Conservation (phyloP, 2,329 filamentous ascomycete genomes). For the Microdochium paspali region DNA sequence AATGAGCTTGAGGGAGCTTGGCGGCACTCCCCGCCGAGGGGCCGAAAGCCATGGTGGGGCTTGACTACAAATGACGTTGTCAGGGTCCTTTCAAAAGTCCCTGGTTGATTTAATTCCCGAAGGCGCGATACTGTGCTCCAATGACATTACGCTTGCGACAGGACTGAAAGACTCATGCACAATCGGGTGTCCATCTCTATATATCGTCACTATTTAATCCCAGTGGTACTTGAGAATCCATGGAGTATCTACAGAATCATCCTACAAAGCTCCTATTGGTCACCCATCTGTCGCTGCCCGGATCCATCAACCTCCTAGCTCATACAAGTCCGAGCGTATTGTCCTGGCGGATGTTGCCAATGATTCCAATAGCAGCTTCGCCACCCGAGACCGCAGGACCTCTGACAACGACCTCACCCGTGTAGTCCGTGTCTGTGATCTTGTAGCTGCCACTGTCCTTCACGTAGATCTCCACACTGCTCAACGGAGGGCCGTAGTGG, state of each 20-base stretch:
- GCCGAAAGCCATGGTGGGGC: neutral
- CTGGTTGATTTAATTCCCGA: no score
- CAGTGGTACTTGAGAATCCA: no score
- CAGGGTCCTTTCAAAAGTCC: neutral
- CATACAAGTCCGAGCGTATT: slow-evolving; percentile 47
- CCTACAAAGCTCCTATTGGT: neutral
- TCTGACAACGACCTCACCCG: slow-evolving; percentile 61
- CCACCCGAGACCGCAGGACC: slow-evolving; percentile 66
- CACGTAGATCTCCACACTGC: slow-evolving; percentile 69
- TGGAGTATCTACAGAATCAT: no score
- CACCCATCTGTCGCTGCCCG: no score
- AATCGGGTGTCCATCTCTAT: neutral
- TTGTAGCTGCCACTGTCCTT: slow-evolving; percentile 50
- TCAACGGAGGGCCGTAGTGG: slow-evolving; percentile 78
- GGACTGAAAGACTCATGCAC: no score
- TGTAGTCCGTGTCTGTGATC: slow-evolving; percentile 51
- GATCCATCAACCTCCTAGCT: neutral
- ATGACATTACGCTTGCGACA: no score
- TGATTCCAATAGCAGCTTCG: slow-evolving; percentile 53
- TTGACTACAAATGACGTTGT: neutral
- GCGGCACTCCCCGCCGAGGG: neutral
- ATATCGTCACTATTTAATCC: neutral
- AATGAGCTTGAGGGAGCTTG: neutral
- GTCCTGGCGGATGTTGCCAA: slow-evolving; percentile 59
- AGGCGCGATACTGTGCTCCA: no score